A percentile compares a stretch with the other conserved stretches of the same genome.
phyloP scores from a whole-genome alignment of 108 stramenopile species.

The Pseudonitzschia multiseries region DNA sequence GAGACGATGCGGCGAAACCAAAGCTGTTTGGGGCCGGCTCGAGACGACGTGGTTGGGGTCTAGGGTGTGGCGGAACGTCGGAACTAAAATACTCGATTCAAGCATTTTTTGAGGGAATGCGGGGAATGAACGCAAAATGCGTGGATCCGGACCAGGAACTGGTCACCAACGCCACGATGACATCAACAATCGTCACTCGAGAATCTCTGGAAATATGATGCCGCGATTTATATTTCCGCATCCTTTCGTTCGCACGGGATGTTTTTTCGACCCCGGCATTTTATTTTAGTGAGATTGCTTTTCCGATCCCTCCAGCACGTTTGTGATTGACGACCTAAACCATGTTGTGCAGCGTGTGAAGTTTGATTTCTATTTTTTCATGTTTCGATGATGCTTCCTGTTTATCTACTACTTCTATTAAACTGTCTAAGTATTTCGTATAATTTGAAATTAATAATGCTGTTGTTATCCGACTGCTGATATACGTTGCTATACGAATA shows the following conservation, averaged over 20 bases:
- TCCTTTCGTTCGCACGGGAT: too few relatives aligned
- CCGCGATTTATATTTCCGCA: background rate
- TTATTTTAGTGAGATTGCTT: too few relatives aligned
- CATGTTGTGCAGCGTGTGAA: too few relatives aligned
- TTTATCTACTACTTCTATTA: too few relatives aligned
- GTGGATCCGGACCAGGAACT: constrained; percentile 10
- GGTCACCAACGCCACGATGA: constrained; percentile 21
- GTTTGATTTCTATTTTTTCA: too few relatives aligned
- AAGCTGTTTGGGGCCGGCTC: background rate
- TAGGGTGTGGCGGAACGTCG: constrained; percentile 21
- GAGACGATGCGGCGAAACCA: background rate
- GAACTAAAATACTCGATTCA: constrained; percentile 15
- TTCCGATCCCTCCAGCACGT: too few relatives aligned
- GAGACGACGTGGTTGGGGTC: background rate
- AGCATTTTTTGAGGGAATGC: constrained; percentile 14
- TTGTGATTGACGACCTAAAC: too few relatives aligned
- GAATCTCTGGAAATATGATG: constrained; percentile 19
- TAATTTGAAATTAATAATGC: too few relatives aligned
- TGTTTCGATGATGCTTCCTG: too few relatives aligned
- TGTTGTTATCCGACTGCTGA: too few relatives aligned
- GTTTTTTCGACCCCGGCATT: background rate
- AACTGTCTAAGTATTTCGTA: too few relatives aligned
- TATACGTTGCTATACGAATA: too few relatives aligned
- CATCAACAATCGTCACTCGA: constrained; percentile 34
- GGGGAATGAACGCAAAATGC: constrained; percentile 9